Conservation (phyloP, 192 early-diverging fungal species). For the Backusella circina region DNA sequence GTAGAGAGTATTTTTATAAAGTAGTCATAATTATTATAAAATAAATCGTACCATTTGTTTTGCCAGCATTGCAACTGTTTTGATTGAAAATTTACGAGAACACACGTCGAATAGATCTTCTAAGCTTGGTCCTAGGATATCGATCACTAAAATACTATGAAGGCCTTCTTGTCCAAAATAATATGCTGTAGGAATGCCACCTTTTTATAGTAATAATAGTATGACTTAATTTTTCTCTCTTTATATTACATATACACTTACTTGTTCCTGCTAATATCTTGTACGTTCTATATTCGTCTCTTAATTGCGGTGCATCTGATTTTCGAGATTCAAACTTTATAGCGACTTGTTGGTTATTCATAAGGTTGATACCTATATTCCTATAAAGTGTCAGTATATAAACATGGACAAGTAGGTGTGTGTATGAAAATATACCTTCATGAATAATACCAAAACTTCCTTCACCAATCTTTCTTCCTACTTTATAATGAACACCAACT, state of each 20-base stretch:
- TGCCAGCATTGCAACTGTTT: conserved; percentile 93
- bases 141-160: conserved; percentile 91
- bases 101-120: conserved; percentile 98
- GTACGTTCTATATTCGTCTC: conserved; percentile 95
- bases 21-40: not conserved
- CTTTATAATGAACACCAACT: conserved; percentile 95
- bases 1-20: not conserved
- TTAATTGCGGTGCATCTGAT: conserved; percentile 93
- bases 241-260: conserved; percentile 22
- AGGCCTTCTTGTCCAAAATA: conserved; percentile 98
- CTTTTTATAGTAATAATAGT: conserved; percentile 24
- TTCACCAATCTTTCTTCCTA: conserved; percentile 95
- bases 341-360: conserved; percentile 90
- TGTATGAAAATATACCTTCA: conserved; percentile 67
- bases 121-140: conserved; percentile 89
- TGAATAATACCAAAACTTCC: conserved; percentile 99
- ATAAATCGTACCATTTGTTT: conserved; percentile 80
- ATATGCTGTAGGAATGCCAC: conserved; percentile 87
- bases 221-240: not conserved
- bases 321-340: conserved; percentile 98
- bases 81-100: conserved; percentile 82
- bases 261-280: conserved; percentile 79
- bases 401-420: not conserved
- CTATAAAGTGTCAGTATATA: not conserved
- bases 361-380: conserved; percentile 70